phyloP scores from a whole-genome alignment of 768 basidiomycete species.

The Crucibulum laeve region DNA sequence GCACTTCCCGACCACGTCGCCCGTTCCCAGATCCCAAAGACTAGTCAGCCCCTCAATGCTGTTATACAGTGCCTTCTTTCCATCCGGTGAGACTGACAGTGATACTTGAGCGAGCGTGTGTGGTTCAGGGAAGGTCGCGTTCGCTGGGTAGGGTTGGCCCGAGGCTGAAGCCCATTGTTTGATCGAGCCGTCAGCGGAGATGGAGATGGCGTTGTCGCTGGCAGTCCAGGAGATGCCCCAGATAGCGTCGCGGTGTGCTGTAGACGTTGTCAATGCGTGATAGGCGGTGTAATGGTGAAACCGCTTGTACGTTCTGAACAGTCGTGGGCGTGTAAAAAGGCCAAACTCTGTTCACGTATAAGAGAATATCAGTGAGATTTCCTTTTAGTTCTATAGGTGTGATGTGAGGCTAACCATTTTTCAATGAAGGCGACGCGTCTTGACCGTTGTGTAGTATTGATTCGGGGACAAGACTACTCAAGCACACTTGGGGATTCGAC shows the following conservation, averaged over 20 bases:
- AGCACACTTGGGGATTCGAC: no score
- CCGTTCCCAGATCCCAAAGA: constrained; percentile 67
- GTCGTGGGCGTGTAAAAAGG: constrained; percentile 68
- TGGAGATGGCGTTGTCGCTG: constrained; percentile 59
- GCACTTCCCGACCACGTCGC: constrained; percentile 55
- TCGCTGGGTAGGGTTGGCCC: constrained; percentile 53
- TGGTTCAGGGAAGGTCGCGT: constrained; percentile 50
- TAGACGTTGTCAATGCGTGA: constrained; percentile 24
- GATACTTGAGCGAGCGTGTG: constrained; percentile 86
- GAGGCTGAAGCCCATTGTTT: constrained; percentile 68
- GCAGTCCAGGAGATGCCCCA: constrained; percentile 77
- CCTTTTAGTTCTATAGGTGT: not conserved
- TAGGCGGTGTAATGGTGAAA: constrained; percentile 19
- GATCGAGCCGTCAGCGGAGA: constrained; percentile 75
- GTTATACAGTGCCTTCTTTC: constrained; percentile 67
- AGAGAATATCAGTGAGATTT: no score
- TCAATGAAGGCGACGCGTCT: no score
- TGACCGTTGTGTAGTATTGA: no score
- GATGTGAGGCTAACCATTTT: not conserved
- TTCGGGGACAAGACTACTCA: no score
- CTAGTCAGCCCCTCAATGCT: constrained; percentile 81
- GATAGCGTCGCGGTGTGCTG: constrained; percentile 77
- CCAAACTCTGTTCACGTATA: constrained; percentile 50
- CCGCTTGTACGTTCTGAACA: constrained; percentile 67
- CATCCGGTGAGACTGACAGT: constrained; percentile 66